Conservation (phyloP, 208 protist genomes). For the Borovskyia barvae region DNA sequence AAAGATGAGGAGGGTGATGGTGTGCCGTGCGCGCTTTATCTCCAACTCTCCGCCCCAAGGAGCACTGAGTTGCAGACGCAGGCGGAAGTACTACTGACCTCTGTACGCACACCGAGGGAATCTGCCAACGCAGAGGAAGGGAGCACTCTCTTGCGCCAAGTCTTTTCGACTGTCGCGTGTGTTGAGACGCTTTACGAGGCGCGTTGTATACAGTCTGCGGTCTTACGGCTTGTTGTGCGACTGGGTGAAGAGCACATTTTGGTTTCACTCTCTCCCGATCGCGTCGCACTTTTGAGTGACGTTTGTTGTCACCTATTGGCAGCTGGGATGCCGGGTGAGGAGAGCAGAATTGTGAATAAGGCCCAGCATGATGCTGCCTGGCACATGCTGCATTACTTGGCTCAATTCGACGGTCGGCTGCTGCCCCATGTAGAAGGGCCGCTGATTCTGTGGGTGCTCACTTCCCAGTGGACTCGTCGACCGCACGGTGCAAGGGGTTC, state of each 20-base stretch:
- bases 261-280: neutral
- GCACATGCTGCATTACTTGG: constrained; percentile 11
- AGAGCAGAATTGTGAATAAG: constrained; percentile 16
- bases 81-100: neutral
- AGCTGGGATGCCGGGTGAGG: constrained; percentile 11
- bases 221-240: constrained; percentile 17
- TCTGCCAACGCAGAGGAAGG: neutral
- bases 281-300: constrained; percentile 17
- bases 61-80: neutral
- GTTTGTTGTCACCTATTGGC: constrained; percentile 23
- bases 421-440: constrained; percentile 21
- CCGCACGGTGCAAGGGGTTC: neutral
- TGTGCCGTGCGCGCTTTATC: constrained; percentile 4
- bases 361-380: constrained; percentile 22
- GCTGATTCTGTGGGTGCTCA: constrained; percentile 12
- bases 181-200: constrained; percentile 28
- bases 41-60: neutral
- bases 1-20: neutral
- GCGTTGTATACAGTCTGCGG: constrained; percentile 18
- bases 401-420: neutral
- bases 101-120: neutral
- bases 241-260: constrained; percentile 14
- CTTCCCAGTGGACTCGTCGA: constrained; percentile 3
- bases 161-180: constrained; percentile 12
- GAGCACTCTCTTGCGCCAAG: neutral